These are phyloP conservation scores for Helotiales sp. DNA, from an alignment of 2,329 filamentous ascomycete species.

Conservation along the genomic window DNA sequence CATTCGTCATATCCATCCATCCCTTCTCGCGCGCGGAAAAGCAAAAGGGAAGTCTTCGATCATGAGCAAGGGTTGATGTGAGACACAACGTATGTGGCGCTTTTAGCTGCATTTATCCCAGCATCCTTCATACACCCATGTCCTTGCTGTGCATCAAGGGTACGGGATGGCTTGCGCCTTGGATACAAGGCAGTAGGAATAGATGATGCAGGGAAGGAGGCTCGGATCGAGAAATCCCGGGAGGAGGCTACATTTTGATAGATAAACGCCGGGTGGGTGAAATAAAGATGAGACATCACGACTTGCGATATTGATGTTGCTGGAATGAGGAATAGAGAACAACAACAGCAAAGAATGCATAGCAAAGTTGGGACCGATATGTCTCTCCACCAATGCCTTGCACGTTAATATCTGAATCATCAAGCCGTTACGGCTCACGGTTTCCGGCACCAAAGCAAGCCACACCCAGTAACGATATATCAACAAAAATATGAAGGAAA, in stretches of 20 bases:
- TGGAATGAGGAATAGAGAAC: not conserved
- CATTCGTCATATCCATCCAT: not conserved
- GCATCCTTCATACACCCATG: too few relatives aligned
- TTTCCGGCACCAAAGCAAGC: too few relatives aligned
- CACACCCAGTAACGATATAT: not conserved
- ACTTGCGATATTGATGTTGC: too few relatives aligned
- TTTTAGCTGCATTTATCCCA: not conserved
- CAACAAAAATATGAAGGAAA: not conserved
- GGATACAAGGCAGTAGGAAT: not conserved
- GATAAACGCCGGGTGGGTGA: not conserved
- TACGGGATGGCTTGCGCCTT: not conserved
- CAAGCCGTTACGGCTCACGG: not conserved
- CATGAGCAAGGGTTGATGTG: not conserved
- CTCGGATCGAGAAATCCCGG: not conserved
- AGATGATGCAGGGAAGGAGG: not conserved
- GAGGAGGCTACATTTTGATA: not conserved
- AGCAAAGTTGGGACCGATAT: not conserved
- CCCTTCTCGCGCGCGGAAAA: not conserved
- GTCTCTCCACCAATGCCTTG: not conserved
- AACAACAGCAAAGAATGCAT: not conserved
- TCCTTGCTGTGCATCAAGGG: not conserved
- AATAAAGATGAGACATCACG: not conserved
- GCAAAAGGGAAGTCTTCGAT: not conserved
- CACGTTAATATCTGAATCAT: not conserved
- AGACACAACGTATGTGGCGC: not conserved